phyloP scores from a whole-genome alignment of 2,329 filamentous ascomycete genomes.

The Xylaria sp. region DNA sequence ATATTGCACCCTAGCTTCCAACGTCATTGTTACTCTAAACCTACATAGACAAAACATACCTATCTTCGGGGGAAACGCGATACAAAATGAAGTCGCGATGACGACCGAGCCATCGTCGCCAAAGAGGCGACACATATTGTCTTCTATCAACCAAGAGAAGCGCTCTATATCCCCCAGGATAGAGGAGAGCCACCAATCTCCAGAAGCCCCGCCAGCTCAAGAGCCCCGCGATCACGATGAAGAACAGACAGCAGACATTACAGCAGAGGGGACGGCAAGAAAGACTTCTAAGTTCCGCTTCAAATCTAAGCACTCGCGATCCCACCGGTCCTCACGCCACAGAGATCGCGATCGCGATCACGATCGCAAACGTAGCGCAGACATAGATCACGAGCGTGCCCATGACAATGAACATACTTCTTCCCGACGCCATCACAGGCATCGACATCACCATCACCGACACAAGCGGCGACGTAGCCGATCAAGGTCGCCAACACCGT shows the following conservation, averaged over 20 bases:
- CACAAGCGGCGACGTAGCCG: conserved; percentile 46
- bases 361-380: conserved; percentile 13
- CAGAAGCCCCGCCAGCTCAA: conserved; percentile 24
- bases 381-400: conserved; percentile 15
- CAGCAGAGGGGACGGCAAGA: conserved; percentile 33
- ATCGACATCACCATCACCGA: conserved; percentile 46
- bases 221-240: conserved; percentile 36
- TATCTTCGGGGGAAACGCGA: conserved; percentile 7
- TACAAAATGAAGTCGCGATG: conserved; percentile 44
- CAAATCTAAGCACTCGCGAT: conserved; percentile 51
- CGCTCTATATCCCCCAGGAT: conserved; percentile 36
- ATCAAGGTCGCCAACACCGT: conserved; percentile 56
- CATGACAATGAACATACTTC: conserved; percentile 29
- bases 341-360: conserved; percentile 31
- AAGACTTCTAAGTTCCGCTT: conserved; percentile 54
- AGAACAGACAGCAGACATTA: conserved; percentile 20
- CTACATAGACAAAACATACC: not conserved
- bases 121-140: conserved; percentile 49
- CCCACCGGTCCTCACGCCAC: conserved; percentile 41
- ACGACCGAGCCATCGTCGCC: conserved; percentile 46
- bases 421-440: conserved; percentile 33
- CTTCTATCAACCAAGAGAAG: conserved; percentile 48
- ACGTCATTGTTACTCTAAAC: conserved; percentile 31
- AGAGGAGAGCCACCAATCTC: conserved; percentile 25
- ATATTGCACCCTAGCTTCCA: conserved; percentile 3